Conservation (phyloP, 768 basidiomycete species). For the Suillus luteus region DNA sequence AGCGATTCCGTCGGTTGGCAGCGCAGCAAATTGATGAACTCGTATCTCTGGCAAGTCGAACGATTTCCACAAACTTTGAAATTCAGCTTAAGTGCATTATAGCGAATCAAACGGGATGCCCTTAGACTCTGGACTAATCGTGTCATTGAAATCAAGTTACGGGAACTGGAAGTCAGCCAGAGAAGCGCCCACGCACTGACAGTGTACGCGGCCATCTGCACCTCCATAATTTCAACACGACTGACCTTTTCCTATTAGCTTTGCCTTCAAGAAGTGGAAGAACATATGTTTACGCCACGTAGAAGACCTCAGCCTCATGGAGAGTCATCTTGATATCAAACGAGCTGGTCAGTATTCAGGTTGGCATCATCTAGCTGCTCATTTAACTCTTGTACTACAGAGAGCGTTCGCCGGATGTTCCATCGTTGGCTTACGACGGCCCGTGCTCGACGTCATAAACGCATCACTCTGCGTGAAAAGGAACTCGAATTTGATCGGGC, state of each 20-base stretch:
- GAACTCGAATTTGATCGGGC: constrained; percentile 62
- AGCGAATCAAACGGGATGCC: constrained; percentile 55
- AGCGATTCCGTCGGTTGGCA: constrained; percentile 43
- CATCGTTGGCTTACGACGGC: constrained; percentile 67
- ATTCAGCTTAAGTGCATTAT: constrained; percentile 12
- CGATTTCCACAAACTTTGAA: neutral
- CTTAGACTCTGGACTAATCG: constrained; percentile 69
- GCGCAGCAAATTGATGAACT: constrained; percentile 45
- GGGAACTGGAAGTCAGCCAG: constrained; percentile 66
- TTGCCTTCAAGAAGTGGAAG: constrained; percentile 72
- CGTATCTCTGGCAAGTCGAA: constrained; percentile 41
- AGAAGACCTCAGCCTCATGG: constrained; percentile 77
- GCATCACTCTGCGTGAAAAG: constrained; percentile 56
- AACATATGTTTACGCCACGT: constrained; percentile 58
- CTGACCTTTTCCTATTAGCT: constrained; percentile 35
- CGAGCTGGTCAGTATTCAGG: constrained; percentile 58
- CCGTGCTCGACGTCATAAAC: constrained; percentile 61
- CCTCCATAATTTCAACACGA: constrained; percentile 19
- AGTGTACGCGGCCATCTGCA: constrained; percentile 31
- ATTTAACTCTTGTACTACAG: constrained; percentile 37
- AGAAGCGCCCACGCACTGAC: constrained; percentile 41
- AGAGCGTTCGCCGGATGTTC: constrained; percentile 67
- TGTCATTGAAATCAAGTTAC: constrained; percentile 71
- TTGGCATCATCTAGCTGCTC: constrained; percentile 7
- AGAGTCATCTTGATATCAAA: constrained; percentile 80